Conservation (phyloP, 1,284 basidiomycete genomes). For the Acaromyces ingoldii region DNA sequence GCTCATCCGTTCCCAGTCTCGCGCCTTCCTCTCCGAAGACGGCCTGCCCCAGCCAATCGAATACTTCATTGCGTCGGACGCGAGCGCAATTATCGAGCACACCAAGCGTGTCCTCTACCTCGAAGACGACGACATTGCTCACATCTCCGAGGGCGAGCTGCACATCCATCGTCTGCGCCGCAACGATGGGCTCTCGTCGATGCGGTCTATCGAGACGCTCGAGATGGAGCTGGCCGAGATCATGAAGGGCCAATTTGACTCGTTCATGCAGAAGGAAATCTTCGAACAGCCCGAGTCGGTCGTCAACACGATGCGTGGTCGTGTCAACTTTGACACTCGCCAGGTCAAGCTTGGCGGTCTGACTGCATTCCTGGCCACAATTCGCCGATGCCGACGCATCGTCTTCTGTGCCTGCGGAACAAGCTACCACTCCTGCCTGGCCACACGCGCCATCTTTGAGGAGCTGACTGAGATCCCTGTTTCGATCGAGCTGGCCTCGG, state of each 20-base stretch:
- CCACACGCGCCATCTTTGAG: constrained; percentile 97
- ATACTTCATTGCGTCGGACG: constrained; percentile 98
- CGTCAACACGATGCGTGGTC: constrained; percentile 99
- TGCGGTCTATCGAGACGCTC: constrained; percentile 94
- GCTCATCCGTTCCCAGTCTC: constrained; percentile 88
- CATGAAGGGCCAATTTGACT: constrained; percentile 99
- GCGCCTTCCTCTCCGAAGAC: constrained; percentile 97
- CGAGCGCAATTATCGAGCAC: constrained; percentile 93
- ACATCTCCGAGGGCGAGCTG: constrained; percentile 89
- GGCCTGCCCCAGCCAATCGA: constrained; percentile 98
- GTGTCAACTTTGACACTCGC: constrained; percentile 95
- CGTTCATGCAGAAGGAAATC: constrained; percentile 99
- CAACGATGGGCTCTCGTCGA: constrained; percentile 69
- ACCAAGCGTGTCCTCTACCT: constrained; percentile 98
- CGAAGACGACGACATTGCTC: constrained; percentile 98
- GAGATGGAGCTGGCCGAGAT: constrained; percentile 99
- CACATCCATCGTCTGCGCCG: constrained; percentile 97
- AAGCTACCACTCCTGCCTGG: constrained; percentile 93
- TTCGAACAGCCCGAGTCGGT: constrained; percentile 99
- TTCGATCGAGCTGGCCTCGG: constrained; percentile 92
- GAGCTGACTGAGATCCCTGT: constrained; percentile 99
- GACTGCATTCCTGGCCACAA: constrained; percentile 89
- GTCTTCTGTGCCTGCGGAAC: constrained; percentile 98
- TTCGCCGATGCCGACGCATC: constrained; percentile 87
- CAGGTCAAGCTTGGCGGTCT: constrained; percentile 91